These are phyloP conservation scores for Gaertneriomyces semiglobifer DNA, from an alignment of 192 early-diverging fungal species.

Conservation along the genomic window DNA sequence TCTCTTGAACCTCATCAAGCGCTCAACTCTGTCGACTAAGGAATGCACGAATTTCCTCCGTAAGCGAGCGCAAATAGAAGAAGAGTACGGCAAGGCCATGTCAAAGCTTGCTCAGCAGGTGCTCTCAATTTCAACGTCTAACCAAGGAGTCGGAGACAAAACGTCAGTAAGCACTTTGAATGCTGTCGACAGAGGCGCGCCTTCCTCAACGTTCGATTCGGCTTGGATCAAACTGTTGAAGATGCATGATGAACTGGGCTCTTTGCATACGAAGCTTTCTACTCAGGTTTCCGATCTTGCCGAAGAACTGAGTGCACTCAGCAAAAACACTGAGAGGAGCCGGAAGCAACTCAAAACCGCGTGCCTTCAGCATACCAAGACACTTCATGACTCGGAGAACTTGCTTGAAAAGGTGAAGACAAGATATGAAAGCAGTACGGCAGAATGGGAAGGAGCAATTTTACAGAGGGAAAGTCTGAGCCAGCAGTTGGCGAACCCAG, in stretches of 20 bases:
- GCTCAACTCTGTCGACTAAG: slow-evolving; percentile 64
- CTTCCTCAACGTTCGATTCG: slow-evolving; percentile 62
- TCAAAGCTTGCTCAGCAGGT: slow-evolving; percentile 65
- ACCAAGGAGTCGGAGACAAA: not conserved
- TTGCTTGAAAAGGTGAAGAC: slow-evolving; percentile 78
- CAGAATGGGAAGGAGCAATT: slow-evolving; percentile 80
- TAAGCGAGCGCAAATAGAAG: slow-evolving; percentile 86
- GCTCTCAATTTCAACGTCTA: slow-evolving; percentile 21
- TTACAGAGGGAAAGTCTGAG: slow-evolving; percentile 19
- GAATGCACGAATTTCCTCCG: slow-evolving; percentile 77
- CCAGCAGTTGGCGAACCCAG: slow-evolving; percentile 11
- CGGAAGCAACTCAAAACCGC: slow-evolving; percentile 84
- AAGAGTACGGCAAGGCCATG: slow-evolving; percentile 81
- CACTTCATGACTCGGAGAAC: slow-evolving; percentile 71
- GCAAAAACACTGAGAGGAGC: slow-evolving; percentile 75
- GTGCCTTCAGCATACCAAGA: slow-evolving; percentile 68
- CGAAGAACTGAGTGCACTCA: slow-evolving; percentile 70
- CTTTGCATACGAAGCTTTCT: slow-evolving; percentile 75
- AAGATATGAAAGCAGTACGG: slow-evolving; percentile 75
- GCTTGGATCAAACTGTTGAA: slow-evolving; percentile 73
- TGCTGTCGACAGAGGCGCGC: not conserved
- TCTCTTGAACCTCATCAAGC: slow-evolving; percentile 67
- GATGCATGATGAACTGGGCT: slow-evolving; percentile 80
- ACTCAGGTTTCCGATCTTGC: slow-evolving; percentile 66
- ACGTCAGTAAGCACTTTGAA: not conserved